Base-by-base conservation (phyloP, 2,329 filamentous ascomycete genomes). In the Epichloe glyceriae region DNA sequence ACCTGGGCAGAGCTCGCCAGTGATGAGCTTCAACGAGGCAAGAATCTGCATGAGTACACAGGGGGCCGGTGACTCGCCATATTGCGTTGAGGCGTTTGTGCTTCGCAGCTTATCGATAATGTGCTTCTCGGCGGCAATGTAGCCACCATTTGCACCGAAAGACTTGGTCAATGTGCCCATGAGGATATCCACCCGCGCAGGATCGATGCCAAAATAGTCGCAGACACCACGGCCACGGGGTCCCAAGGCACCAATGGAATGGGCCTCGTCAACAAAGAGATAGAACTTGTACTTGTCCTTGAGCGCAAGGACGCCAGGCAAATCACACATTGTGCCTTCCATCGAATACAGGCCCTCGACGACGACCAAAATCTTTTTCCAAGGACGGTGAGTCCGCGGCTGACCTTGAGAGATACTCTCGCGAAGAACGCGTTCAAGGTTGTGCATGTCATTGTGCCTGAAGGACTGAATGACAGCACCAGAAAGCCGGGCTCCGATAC, bases 81-180 rank as follows among this genome's bases (percentile, higher is more conserved):
- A 89, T 52, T 90, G 78, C 39, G 87, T 89, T 39, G 86, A 89
- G 15, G 90, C 86, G 61, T 97, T 97, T 58, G 83, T 86, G 52
- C 79, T 80, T 58, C 86, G 81, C 52, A 98, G 82, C 71, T 95
- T 95, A 68, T 95, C 88, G 60, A 98, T 91, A 64, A 96, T 87
- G 59, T 80, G 73, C 70, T 94, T 93, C 54, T 95, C 87, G 17
- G 83, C 90, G 11, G 89, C 88, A 57, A 98, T 79, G 66, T 98
- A 98, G 55, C 93, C 93, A 63, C 93, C 93, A 62, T 98, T 98
- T 58, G 93, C 93, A 60, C 93, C 93, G 60, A 98, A 98, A 1
- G 93, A 97, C 69, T 98, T 98, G 56, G 93, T 98, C 54, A 98
- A 74, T 2, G 93, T 98, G 57, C 93, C 93, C 93, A 98, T 98